Base-by-base conservation (phyloP, 2,329 filamentous ascomycete genomes). In the Fusarium bactridioides region DNA sequence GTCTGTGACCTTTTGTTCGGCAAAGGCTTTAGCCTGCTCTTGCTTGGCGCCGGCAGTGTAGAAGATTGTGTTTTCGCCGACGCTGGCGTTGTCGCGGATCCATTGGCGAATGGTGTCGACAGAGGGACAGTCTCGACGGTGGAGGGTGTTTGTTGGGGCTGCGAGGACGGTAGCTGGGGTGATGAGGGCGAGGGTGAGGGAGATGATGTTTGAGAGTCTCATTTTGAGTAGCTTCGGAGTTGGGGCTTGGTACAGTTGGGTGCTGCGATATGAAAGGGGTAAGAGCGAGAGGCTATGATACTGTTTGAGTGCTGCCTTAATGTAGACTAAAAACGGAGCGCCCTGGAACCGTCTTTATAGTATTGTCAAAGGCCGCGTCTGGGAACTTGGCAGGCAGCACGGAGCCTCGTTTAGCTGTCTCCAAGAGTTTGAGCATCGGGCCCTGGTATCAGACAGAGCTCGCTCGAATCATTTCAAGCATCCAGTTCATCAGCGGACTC, bases 311-410 rank as follows among this genome's bases (percentile, higher is more conserved):
- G 15, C 2, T 55, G 19, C 8, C 6, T 41, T 23, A 19, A 27
- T 40, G 25, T 40, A n/a, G n/a, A n/a, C n/a, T n/a, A n/a, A n/a
- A n/a, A n/a, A 41, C 5, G 2, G 1, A n/a, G 35, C 2, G 6
- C 12, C 0, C 3, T 23, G 37, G 3, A 3, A 15, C 21, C 10
- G 2, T 9, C 15, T 55, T 55, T 55, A 55, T 55, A 55, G 0
- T 3, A 7, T 55, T n/a, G 8, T 7, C 15, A 29, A 41, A 1
- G 0, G 1, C 3, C 2, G 5, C 7, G 0, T 5, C 10, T 12
- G 8, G 15, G 3, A 4, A 29, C 13, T 2, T 7, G 5, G 1
- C 1, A n/a, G 25, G 10, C 8, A 23, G 0, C 8, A 29, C 15
- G 4, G 15, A n/a, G n/a, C n/a, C n/a, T n/a, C n/a, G n/a, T n/a